These are phyloP conservation scores for Aspergillus brunneoviolaceus DNA, from an alignment of 2,329 filamentous ascomycete genomes.

Conservation along the genomic window DNA sequence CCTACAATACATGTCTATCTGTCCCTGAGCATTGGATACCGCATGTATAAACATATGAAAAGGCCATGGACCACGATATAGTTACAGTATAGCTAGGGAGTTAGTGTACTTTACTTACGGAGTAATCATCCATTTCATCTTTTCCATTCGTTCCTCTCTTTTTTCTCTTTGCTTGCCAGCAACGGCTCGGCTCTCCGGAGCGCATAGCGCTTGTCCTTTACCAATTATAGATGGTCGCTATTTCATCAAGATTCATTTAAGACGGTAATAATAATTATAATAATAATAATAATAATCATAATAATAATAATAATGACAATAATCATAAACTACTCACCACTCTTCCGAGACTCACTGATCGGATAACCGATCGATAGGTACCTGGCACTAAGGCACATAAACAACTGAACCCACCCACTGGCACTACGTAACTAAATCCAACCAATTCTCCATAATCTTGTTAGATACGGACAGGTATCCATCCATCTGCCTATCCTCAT, in stretches of 20 bases:
- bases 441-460: too few species aligned
- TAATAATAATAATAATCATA: not conserved
- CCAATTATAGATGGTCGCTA: not conserved
- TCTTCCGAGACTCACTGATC: not conserved
- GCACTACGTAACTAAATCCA: not conserved
- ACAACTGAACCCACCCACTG: not conserved
- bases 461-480: not conserved
- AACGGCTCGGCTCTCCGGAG: not conserved
- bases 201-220: not conserved
- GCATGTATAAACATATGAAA: too few species aligned
- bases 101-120: too few species aligned
- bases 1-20: too few species aligned
- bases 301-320: not conserved
- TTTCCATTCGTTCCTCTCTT: too few species aligned
- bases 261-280: not conserved
- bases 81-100: too few species aligned
- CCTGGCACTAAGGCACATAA: not conserved
- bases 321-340: not conserved
- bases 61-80: too few species aligned
- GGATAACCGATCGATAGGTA: constrained; percentile 4
- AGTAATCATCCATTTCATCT: too few species aligned
- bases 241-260: not conserved
- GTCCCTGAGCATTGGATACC: too few species aligned
- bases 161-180: not conserved
- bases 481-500: not conserved